A percentile compares a stretch with the other conserved stretches of the same genome.
Evolutionary conservation across 139 green algal genomes (phyloP).

Genomic region (Limnomonas spitsbergensis): DNA sequence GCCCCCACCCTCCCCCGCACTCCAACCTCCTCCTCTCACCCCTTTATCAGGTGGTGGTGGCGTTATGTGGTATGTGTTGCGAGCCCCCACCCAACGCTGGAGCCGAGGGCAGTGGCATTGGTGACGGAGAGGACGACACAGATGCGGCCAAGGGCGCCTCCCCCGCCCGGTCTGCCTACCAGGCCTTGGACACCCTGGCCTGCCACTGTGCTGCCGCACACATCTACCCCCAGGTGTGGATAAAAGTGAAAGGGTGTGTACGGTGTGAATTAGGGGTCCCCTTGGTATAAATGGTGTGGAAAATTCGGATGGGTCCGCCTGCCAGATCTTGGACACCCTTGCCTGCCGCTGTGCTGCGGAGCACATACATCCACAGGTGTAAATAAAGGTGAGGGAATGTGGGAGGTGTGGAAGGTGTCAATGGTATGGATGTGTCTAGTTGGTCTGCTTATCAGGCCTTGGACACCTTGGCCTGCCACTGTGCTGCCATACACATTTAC

Average conservation of each 20-base stretch:
- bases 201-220: constrained; percentile 47
- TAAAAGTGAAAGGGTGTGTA: background rate
- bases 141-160: too few relatives aligned
- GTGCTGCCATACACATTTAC: constrained; percentile 41
- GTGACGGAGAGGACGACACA: constrained; percentile 15
- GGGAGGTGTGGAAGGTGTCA: too few relatives aligned
- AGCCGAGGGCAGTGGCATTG: constrained; percentile 35
- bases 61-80: constrained; percentile 56
- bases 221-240: constrained; percentile 43
- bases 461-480: constrained; percentile 63
- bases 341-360: too few relatives aligned
- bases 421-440: too few relatives aligned
- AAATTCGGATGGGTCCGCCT: too few relatives aligned
- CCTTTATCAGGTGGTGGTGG: constrained; percentile 44
- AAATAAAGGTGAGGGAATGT: too few relatives aligned
- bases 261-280: too few relatives aligned
- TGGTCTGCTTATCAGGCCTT: constrained; percentile 50
- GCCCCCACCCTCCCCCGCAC: too few relatives aligned
- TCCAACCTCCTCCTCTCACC: too few relatives aligned
- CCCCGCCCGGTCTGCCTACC: constrained; percentile 34
- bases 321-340: too few relatives aligned
- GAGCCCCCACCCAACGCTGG: constrained; percentile 41
- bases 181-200: constrained; percentile 63
- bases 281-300: too few relatives aligned
- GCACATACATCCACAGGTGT: too few relatives aligned